phyloP scores from a whole-genome alignment of 352 stramenopile species.

The Phytopythium helicoides region DNA sequence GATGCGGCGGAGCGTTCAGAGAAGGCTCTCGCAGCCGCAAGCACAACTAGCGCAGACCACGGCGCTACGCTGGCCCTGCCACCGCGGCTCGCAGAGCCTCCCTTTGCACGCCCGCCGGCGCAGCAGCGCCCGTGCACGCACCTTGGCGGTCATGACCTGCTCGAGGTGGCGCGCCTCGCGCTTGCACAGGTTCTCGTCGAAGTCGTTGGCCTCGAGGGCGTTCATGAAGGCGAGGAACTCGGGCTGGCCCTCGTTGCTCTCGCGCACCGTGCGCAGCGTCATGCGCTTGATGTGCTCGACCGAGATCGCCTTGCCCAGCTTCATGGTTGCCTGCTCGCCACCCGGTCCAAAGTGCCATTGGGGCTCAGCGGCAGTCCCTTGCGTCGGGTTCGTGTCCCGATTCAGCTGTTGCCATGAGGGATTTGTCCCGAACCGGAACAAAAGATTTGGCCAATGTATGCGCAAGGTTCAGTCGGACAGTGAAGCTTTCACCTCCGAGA shows the following conservation, averaged over 20 bases:
- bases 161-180: conserved; percentile 77
- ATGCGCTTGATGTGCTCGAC: conserved; percentile 90
- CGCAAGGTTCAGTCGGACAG: too few relatives aligned
- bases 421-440: too few relatives aligned
- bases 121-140: conserved; percentile 8
- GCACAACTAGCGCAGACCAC: too few relatives aligned
- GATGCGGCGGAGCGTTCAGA: conserved; percentile 1
- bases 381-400: too few relatives aligned
- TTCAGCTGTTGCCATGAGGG: too few relatives aligned
- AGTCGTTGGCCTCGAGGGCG: conserved; percentile 81
- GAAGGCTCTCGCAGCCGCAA: too few relatives aligned
- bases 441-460: too few relatives aligned
- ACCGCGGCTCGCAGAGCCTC: background rate
- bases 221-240: conserved; percentile 86
- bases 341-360: background rate
- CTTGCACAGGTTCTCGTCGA: conserved; percentile 80
- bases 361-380: conserved; percentile 3
- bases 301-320: conserved; percentile 75
- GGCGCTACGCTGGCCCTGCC: too few relatives aligned
- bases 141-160: conserved; percentile 74
- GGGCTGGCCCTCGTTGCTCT: conserved; percentile 69
- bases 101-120: background rate
- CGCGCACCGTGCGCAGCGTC: conserved; percentile 82
- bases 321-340: conserved; percentile 45
- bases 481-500: too few relatives aligned